Conservation (phyloP, 2,329 filamentous ascomycete species). For the Penicillium thymicola region DNA sequence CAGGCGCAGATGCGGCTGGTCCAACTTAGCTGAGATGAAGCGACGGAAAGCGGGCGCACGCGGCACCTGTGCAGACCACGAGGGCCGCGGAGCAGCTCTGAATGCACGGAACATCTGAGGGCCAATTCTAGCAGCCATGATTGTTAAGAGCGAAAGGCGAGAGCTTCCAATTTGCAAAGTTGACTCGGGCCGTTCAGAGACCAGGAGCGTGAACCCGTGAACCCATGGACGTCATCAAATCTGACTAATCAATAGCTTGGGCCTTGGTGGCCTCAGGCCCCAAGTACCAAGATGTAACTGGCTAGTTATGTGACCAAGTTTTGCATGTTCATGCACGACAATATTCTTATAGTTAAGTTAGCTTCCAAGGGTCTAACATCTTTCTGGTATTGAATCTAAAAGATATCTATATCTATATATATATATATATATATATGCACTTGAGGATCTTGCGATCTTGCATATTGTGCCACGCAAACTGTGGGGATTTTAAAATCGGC, state of each 20-base stretch:
- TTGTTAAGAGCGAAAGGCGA: conserved; percentile 1
- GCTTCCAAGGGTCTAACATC: not conserved
- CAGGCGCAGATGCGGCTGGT: conserved; percentile 36
- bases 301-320: too few relatives aligned
- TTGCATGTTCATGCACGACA: not conserved
- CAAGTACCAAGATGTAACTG: not conserved
- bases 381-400: not conserved
- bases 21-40: conserved; percentile 27
- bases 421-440: not conserved
- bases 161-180: not conserved
- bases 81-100: conserved; percentile 22
- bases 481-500: not conserved
- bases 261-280: not conserved
- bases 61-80: conserved; percentile 22
- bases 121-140: conserved; percentile 29
- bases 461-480: not conserved
- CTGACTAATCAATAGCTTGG: not conserved
- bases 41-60: conserved; percentile 28
- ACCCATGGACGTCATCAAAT: not conserved
- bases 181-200: not conserved
- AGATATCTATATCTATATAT: too few relatives aligned
- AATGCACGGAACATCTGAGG: conserved; percentile 29
- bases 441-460: not conserved
- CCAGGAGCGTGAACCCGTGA: not conserved
- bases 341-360: not conserved